Conservation (phyloP, 2,329 filamentous ascomycete genomes). For the Cytospora leucostoma region DNA sequence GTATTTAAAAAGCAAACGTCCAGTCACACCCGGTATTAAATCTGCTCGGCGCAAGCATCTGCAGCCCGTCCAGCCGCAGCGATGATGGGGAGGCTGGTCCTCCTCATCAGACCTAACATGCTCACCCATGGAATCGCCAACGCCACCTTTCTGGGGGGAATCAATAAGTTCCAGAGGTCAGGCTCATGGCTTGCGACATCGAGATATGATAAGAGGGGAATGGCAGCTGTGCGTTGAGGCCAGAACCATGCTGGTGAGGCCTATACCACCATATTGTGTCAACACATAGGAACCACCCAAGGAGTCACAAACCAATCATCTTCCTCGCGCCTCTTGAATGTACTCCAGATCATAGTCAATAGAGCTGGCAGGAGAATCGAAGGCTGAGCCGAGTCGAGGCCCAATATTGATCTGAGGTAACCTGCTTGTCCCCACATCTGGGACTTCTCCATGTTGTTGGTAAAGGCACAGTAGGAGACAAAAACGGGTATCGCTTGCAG, state of each 20-base stretch:
- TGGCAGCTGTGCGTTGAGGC: too few species aligned
- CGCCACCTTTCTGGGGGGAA: not conserved
- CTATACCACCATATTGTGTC: not conserved
- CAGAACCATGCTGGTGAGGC: too few species aligned
- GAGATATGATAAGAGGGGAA: too few species aligned
- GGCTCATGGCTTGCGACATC: not conserved
- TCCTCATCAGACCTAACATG: not conserved
- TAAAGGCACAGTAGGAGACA: constrained; percentile 49
- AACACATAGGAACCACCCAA: constrained; percentile 43
- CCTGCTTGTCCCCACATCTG: constrained; percentile 40
- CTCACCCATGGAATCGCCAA: not conserved
- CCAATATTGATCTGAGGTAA: constrained; percentile 37
- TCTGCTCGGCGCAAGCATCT: not conserved
- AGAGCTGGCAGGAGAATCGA: not conserved
- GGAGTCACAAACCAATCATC: constrained; percentile 40
- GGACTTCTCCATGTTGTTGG: constrained; percentile 42
- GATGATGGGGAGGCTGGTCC: not conserved
- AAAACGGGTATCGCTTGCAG: constrained; percentile 38
- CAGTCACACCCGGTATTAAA: not conserved
- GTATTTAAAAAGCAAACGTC: not conserved
- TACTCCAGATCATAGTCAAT: constrained; percentile 37
- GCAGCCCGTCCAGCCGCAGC: not conserved
- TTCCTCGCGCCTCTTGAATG: constrained; percentile 36
- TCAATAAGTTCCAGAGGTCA: not conserved
- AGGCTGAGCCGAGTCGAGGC: constrained; percentile 36